These are phyloP conservation scores for Galerina sulciceps DNA, from an alignment of 768 basidiomycete species.

Conservation along the genomic window DNA sequence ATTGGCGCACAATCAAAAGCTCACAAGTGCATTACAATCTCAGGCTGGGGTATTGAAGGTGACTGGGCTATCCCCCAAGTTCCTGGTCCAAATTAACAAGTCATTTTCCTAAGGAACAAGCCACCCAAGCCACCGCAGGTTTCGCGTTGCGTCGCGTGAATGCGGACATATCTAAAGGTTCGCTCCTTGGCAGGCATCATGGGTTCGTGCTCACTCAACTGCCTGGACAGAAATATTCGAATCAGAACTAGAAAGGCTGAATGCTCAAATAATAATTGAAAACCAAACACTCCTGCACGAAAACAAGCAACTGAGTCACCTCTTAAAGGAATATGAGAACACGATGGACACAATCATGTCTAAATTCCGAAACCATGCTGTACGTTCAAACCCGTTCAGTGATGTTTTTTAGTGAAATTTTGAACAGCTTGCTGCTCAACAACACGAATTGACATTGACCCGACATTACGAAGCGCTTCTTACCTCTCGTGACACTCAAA, in stretches of 20 bases:
- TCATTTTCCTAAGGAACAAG: slow-evolving; percentile 61
- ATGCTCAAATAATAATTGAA: slow-evolving; percentile 90
- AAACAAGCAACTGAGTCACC: slow-evolving; percentile 88
- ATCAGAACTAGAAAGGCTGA: slow-evolving; percentile 88
- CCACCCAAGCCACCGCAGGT: slow-evolving; percentile 70
- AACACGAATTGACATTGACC: slow-evolving; percentile 85
- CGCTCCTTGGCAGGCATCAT: background rate
- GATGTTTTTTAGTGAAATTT: slow-evolving; percentile 8
- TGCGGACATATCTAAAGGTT: slow-evolving; percentile 85
- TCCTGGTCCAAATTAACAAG: slow-evolving; percentile 3
- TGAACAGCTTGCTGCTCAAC: slow-evolving; percentile 82
- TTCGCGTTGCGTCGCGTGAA: slow-evolving; percentile 85
- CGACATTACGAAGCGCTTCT: slow-evolving; percentile 91
- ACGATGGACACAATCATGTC: slow-evolving; percentile 97
- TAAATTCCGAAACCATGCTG: slow-evolving; percentile 92
- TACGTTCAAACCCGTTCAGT: slow-evolving; percentile 42
- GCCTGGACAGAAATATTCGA: slow-evolving; percentile 80
- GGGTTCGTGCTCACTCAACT: slow-evolving; percentile 29
- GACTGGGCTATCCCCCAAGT: slow-evolving; percentile 15
- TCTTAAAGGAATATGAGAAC: slow-evolving; percentile 93
- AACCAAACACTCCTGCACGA: slow-evolving; percentile 92
- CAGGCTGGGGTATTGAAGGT: slow-evolving; percentile 82
- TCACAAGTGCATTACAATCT: slow-evolving; percentile 67
- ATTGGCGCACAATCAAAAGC: slow-evolving; percentile 79
- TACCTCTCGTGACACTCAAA: slow-evolving; percentile 62